A percentile compares a stretch with the other conserved stretches of the same genome.
Evolutionary conservation across 352 stramenopile species (phyloP).

Genomic region (Phytopythium kandeliae): DNA sequence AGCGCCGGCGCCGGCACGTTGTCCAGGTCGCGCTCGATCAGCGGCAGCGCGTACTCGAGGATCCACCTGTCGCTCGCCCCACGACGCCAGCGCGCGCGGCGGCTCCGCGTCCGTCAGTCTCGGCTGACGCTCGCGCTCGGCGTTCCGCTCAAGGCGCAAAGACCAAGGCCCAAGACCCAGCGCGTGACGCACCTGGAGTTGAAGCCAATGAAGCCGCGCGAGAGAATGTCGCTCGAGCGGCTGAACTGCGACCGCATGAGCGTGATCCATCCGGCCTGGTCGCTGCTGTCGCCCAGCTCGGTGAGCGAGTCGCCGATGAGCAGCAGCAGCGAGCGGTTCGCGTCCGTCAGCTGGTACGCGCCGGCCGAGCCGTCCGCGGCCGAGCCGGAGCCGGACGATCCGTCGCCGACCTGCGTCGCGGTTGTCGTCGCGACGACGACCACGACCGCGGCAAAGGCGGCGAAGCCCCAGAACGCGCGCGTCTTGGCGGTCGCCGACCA

Average conservation of each 20-base stretch:
- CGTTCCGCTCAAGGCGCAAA: no score
- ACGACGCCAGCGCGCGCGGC: no score
- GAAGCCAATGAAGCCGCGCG: constrained; percentile 34
- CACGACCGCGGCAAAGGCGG: background rate
- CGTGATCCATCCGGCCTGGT: constrained; percentile 27
- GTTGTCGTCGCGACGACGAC: background rate
- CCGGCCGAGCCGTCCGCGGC: background rate
- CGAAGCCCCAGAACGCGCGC: background rate
- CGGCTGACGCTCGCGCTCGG: no score
- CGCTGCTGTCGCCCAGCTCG: constrained; percentile 21
- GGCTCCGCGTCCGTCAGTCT: no score
- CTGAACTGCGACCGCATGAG: constrained; percentile 33
- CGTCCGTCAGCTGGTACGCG: background rate
- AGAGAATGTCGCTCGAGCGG: constrained; percentile 26
- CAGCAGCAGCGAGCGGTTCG: constrained; percentile 5
- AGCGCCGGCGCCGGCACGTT: constrained; percentile 18
- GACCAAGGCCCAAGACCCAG: background rate
- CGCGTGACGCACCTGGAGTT: constrained; percentile 19
- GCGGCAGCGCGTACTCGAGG: constrained; percentile 29
- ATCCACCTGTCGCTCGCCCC: constrained; percentile 36
- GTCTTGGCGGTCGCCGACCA: background rate
- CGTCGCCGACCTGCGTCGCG: background rate
- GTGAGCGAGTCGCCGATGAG: constrained; percentile 42
- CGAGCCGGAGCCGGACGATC: background rate
- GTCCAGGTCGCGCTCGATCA: constrained; percentile 29